Evolutionary conservation across 2,329 filamentous ascomycete genomes (phyloP).

Genomic region (Cercospora brassicicola): DNA sequence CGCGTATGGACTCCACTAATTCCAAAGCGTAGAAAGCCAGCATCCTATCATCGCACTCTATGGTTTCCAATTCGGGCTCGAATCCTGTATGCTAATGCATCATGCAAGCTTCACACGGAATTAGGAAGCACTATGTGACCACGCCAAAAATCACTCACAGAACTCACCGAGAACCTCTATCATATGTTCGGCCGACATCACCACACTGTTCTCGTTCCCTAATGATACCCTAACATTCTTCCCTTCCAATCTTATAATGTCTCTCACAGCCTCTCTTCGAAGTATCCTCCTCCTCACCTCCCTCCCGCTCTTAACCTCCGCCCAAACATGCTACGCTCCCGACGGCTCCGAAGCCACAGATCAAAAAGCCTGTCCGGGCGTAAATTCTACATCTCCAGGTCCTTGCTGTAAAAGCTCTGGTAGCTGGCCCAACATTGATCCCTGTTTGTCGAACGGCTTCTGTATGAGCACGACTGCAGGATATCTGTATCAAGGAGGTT

Average conservation of each 20-base stretch:
- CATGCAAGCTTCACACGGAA: background rate
- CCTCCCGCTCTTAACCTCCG: background rate
- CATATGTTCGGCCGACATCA: no score
- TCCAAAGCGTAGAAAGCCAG: background rate
- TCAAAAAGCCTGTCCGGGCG: background rate
- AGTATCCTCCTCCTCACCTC: background rate
- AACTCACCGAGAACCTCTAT: background rate
- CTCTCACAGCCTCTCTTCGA: no score
- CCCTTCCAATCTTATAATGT: no score
- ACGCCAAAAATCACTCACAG: background rate
- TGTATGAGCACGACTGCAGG: background rate
- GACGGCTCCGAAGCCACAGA: background rate
- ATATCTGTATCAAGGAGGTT: background rate
- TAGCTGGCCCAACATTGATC: background rate
- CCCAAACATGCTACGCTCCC: background rate
- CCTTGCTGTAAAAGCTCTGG: background rate
- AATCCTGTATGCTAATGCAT: background rate
- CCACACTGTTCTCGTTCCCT: no score
- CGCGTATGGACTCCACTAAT: background rate
- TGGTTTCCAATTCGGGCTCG: background rate
- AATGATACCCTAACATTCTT: no score
- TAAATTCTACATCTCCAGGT: background rate
- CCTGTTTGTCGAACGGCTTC: background rate
- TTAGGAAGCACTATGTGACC: background rate
- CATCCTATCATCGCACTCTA: background rate